Conservation (phyloP, 2,329 filamentous ascomycete genomes). For the Tolypocladium nubicola region DNA sequence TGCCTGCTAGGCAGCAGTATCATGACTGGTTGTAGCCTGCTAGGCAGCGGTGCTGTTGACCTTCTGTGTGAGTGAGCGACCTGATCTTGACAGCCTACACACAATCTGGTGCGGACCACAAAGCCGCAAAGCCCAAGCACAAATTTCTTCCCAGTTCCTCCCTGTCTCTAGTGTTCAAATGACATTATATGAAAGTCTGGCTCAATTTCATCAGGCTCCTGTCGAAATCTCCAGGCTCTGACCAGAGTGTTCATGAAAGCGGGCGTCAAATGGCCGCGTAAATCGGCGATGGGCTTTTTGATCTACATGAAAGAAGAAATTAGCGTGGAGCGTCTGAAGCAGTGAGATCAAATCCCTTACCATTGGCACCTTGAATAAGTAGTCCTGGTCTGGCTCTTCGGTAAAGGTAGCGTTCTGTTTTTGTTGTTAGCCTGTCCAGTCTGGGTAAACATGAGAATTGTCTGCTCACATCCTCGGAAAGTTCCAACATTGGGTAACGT, state of each 20-base stretch:
- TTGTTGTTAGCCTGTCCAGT: not conserved
- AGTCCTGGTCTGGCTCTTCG: conserved; percentile 2
- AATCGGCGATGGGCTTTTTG: conserved; percentile 1
- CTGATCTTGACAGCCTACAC: no score
- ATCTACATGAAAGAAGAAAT: not conserved
- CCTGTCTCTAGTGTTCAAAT: not conserved
- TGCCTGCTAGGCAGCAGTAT: no score
- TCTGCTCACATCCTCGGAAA: conserved; percentile 1
- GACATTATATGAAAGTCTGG: conserved; percentile 1
- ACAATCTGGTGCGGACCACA: no score
- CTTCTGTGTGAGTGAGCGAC: no score
- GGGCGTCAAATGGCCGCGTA: not conserved
- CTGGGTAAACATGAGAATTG: not conserved
- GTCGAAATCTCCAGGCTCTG: conserved; percentile 2
- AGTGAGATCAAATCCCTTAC: not conserved
- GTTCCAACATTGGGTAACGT: not conserved
- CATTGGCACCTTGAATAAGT: conserved; percentile 2
- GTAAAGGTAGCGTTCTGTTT: conserved; percentile 1
- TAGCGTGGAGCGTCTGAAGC: not conserved
- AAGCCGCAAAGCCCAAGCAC: no score
- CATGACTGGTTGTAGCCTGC: no score
- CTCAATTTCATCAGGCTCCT: conserved; percentile 1
- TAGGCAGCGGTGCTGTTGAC: no score
- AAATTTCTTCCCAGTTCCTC: not conserved
- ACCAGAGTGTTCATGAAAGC: not conserved